Base-by-base conservation (phyloP, 257 asterid genomes). In the Nicotiana noctiflora region DNA sequence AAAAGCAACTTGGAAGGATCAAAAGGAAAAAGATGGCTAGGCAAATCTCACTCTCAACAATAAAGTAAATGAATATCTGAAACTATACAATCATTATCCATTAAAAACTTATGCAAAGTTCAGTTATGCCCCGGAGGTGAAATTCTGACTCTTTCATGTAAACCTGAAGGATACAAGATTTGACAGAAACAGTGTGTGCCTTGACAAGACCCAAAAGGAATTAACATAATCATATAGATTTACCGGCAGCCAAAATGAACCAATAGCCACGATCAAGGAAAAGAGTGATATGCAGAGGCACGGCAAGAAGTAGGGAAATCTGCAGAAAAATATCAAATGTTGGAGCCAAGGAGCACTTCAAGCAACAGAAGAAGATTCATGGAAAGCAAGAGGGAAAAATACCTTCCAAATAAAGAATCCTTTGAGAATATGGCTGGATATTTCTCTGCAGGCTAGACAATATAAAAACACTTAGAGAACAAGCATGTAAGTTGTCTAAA, bases 271-370 rank as follows among this genome's bases (percentile, higher is more conserved):
- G 82, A 78, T 86, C 83, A 90, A 79, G n/a, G 98, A 91, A 44
- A 91, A 84, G 46, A 84, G 6, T 21, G 98, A 91, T 86, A 94
- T 94, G 80, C 75, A 82, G 29, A 92, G 90, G 86, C 98, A 94
- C 25, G 98, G 98, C 87, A 94, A 85, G 80, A 92, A 87, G 83
- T 92, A 94, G 2, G 98, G 97, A 84, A 91, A 92, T 87, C 98
- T 94, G 92, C 88, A 86, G 25, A 81, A 76, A 19, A 57, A 15
- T 10, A 63, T 56, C 61, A n/a, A 57, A 23, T 7, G 21, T 77
- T 57, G 27, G 12, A 62, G 17, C 11, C 37, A 8, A 51, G 17
- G 10, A 75, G 44, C 31, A 56, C 62, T 67, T 49, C 19, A 9
- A 64, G 60, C 17, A 49, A 31, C 52, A 6, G 25, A 74, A 68